Evolutionary conservation across 805 yeast species (phyloP).

Genomic region (Cyberlindnera maclurae): DNA sequence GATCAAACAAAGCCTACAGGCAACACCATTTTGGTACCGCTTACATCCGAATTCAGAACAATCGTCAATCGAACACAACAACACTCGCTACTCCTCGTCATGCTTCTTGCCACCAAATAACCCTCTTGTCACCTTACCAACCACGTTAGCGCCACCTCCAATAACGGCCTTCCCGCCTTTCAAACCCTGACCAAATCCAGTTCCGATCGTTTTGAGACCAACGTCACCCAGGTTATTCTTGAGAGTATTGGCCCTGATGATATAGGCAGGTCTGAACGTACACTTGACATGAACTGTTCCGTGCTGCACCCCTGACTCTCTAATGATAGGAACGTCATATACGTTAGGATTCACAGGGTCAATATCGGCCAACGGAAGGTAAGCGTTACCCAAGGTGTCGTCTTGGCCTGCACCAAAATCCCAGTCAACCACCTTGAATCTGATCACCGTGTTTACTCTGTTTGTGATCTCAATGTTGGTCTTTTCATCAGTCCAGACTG

Average conservation of each 20-base stretch:
- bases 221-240: constrained; percentile 37
- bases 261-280: constrained; percentile 64
- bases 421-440: constrained; percentile 74
- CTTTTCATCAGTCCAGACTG: constrained; percentile 73
- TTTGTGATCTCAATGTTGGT: constrained; percentile 50
- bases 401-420: constrained; percentile 86
- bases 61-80: background rate
- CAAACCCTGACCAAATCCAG: constrained; percentile 40
- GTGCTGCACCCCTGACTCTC: constrained; percentile 34
- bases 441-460: constrained; percentile 52
- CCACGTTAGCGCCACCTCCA: constrained; percentile 39
- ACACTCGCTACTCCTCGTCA: constrained; percentile 2
- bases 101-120: constrained; percentile 30
- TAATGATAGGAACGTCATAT: constrained; percentile 42
- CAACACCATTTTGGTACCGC: no score
- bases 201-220: constrained; percentile 46
- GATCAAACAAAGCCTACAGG: no score
- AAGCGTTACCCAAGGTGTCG: constrained; percentile 69
- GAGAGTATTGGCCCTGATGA: constrained; percentile 36
- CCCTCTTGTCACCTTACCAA: constrained; percentile 33
- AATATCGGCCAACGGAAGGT: constrained; percentile 49
- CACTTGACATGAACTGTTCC: constrained; percentile 60
- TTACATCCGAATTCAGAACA: no score
- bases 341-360: constrained; percentile 50
- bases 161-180: constrained; percentile 37